Percentiles rank a stretch among this genome's conserved stretches.
Evolutionary conservation across 108 stramenopile genomes (phyloP).

Genomic region (Aurantiochytrium sp.): DNA sequence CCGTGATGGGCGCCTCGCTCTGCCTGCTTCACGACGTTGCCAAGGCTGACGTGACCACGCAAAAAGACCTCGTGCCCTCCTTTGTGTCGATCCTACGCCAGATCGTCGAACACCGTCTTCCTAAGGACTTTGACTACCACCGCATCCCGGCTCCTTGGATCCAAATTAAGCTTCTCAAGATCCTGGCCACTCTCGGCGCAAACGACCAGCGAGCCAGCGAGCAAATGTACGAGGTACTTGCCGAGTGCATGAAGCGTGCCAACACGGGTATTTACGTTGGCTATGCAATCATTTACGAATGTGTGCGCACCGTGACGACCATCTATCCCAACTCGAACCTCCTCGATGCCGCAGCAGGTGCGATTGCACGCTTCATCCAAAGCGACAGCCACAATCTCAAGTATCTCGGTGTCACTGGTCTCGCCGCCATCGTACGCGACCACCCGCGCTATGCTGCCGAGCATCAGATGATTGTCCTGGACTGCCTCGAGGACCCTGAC

Average conservation of each 20-base stretch:
- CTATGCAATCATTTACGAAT: conserved; percentile 94
- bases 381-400: conserved; percentile 85
- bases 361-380: conserved; percentile 78
- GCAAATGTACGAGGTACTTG: conserved; percentile 94
- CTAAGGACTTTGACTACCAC: conserved; percentile 96
- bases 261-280: conserved; percentile 97
- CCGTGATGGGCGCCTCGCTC: conserved; percentile 83
- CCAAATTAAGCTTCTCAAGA: conserved; percentile 85
- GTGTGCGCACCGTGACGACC: conserved; percentile 79
- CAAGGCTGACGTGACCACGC: conserved; percentile 54
- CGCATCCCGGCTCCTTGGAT: conserved; percentile 98
- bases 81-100: conserved; percentile 92
- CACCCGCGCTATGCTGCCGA: conserved; percentile 92
- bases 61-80: conserved; percentile 83
- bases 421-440: conserved; percentile 85
- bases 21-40: conserved; percentile 82
- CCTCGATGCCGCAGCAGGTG: conserved; percentile 85
- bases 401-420: conserved; percentile 91
- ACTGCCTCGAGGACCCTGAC: conserved; percentile 95
- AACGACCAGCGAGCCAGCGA: conserved; percentile 64
- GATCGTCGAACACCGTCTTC: conserved; percentile 89
- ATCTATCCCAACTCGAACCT: conserved; percentile 94
- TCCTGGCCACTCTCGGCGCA: conserved; percentile 77
- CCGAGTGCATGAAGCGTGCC: conserved; percentile 85
- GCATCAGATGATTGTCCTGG: conserved; percentile 97